phyloP scores from a whole-genome alignment of 179 eudicot species.

The Drosera spatulata region DNA sequence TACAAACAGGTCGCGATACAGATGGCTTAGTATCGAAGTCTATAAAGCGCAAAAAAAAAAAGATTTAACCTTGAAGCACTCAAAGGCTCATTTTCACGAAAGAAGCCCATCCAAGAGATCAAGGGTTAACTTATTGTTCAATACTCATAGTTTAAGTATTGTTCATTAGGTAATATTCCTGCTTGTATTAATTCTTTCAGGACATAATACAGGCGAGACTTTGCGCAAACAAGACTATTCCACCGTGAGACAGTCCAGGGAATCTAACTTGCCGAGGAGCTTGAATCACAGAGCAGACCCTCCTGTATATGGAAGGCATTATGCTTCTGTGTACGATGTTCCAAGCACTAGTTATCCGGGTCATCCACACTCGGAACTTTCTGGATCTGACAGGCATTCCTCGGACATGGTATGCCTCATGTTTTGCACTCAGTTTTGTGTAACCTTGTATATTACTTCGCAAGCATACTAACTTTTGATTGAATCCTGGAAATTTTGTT shows the following conservation, averaged over 20 bases:
- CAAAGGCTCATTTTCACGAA: background rate
- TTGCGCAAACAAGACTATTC: conserved; percentile 5
- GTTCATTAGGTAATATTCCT: background rate
- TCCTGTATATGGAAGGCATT: conserved; percentile 5
- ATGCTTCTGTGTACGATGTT: conserved; percentile 7
- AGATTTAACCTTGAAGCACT: background rate
- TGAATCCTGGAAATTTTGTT: background rate
- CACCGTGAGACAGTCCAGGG: conserved; percentile 9
- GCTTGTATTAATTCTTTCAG: background rate
- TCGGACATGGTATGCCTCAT: conserved; percentile 11
- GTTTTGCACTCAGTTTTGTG: no score
- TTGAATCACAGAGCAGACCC: conserved; percentile 5
- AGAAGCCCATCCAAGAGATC: conserved; percentile 15
- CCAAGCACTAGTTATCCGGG: conserved; percentile 8
- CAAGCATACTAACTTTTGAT: no score
- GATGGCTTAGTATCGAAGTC: background rate
- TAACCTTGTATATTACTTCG: no score
- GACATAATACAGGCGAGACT: conserved; percentile 8
- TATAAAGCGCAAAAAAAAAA: background rate
- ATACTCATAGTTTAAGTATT: background rate
- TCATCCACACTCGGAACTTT: conserved; percentile 1
- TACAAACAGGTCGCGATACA: no score
- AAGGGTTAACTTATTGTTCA: conserved; percentile 9
- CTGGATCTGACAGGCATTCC: conserved; percentile 14
- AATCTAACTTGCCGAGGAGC: conserved; percentile 3